Conservation (phyloP, 495 filamentous ascomycete species). For the Schizothecium vesticola region DNA sequence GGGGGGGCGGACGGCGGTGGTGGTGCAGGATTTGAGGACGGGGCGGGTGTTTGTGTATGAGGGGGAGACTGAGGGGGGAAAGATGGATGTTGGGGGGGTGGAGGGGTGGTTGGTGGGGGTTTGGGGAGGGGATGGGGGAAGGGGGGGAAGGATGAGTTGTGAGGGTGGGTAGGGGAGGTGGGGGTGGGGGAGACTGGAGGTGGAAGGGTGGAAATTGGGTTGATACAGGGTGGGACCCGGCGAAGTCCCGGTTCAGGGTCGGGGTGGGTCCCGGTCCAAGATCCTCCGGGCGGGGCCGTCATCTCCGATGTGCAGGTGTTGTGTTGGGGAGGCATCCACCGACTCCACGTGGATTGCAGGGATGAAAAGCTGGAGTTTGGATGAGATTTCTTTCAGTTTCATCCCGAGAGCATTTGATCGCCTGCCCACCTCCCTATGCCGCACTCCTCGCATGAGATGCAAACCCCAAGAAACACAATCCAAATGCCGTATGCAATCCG, state of each 20-base stretch:
- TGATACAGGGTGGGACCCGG: not conserved
- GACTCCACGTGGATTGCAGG: not conserved
- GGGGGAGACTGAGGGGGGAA: not conserved
- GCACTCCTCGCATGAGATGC: not conserved
- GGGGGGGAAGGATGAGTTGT: constrained; percentile 35
- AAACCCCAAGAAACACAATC: not conserved
- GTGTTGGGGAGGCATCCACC: not conserved
- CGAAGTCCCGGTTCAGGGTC: no score
- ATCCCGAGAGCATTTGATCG: not conserved
- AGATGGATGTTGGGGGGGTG: constrained; percentile 29
- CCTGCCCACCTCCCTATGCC: not conserved
- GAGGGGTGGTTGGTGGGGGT: constrained; percentile 43
- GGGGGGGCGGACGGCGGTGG: constrained; percentile 24
- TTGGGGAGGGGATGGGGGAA: constrained; percentile 32
- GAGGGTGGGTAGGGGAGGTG: not conserved
- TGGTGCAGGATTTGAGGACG: constrained; percentile 40
- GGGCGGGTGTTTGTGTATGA: constrained; percentile 40
- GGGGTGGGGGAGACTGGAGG: no score
- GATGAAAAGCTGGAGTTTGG: not conserved
- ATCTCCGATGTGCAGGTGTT: not conserved
- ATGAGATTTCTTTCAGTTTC: not conserved
- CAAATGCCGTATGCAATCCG: not conserved
- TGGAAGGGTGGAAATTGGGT: not conserved
- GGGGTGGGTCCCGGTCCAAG: no score
- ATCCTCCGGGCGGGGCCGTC: not conserved